phyloP scores from a whole-genome alignment of 176 grass and related monocot genomes.

The Zoysia pacifica region DNA sequence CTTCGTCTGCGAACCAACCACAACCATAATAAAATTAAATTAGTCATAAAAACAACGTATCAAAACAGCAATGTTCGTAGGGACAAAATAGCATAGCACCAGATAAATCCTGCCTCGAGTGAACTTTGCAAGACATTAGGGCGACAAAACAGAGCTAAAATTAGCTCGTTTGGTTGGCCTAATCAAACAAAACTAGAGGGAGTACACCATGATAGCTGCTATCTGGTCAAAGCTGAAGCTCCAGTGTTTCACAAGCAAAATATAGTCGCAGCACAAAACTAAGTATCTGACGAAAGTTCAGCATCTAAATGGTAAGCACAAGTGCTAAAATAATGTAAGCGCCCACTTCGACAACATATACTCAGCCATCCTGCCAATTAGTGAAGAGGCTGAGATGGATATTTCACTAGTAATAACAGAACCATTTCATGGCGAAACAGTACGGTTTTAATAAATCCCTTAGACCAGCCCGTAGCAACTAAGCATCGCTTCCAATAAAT shows the following conservation, averaged over 20 bases:
- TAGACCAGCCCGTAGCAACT: too few relatives aligned
- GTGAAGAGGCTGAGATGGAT: neutral
- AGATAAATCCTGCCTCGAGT: neutral
- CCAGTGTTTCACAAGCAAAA: neutral
- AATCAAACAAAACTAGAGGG: neutral
- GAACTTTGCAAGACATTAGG: neutral
- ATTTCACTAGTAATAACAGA: neutral
- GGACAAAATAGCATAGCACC: neutral
- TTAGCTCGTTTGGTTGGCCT: neutral
- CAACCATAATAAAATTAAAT: constrained; percentile 26
- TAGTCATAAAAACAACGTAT: neutral
- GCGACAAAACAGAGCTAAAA: neutral
- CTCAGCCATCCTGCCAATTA: neutral
- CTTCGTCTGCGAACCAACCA: constrained; percentile 61
- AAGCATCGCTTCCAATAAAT: too few relatives aligned
- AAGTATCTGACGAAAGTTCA: neutral
- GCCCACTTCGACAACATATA: neutral
- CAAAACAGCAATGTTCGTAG: neutral
- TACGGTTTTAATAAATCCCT: too few relatives aligned
- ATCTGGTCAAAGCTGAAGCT: neutral
- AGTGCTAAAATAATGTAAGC: neutral
- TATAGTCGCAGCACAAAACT: neutral
- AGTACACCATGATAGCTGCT: neutral
- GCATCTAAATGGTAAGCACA: neutral
- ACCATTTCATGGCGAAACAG: too few relatives aligned